Base-by-base conservation (phyloP, 768 basidiomycete species). In the Mrakia gelida region DNA sequence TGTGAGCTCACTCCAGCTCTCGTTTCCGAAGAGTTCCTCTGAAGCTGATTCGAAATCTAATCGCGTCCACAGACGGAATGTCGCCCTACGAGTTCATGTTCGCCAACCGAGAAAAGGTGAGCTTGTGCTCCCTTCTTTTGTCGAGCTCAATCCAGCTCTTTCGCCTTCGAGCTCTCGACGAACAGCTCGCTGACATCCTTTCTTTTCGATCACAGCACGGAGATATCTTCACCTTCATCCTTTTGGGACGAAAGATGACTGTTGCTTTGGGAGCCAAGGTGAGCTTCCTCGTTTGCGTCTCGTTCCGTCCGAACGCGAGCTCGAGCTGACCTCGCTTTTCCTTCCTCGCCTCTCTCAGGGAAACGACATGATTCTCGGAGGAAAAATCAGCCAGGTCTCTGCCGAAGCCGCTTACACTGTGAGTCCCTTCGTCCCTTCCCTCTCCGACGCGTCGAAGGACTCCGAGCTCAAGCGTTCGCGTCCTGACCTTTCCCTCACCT, bases 381-480 rank as follows among this genome's bases (percentile, higher is more conserved):
- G 97, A 34, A 97, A 95, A 86, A 90, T 93, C 43, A 90, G 91
- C 2, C 90, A 92, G 41, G 90, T 99, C 80, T 95, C 92, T 65
- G 97, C 97, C 0, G 97, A 99, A 85, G 94, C 94, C 80, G 97
- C 94, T 10, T 99, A 99, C 85, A 95, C 86, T 75, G 86, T 86
- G 75, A 82, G 86, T 80, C 11, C 15, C 15, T 52, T 52, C 49
- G 49, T 52, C 49, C 49, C 0, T 16, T 38, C 10, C 11, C 15
- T 16, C 1, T 3, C 45, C 9, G 49, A 52, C 49, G 49, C 49
- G 49, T 52, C 49, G 49, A 13, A 13, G 18, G 43, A 71, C 16
- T 45, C 23, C 30, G 21, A 32, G 32, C 71, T 73, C 71, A 9
- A 11, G 34, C 28, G 1, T 70, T 28, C 21, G 34, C 15, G 21